Percentiles rank a stretch among this genome's conserved stretches.
Conservation (phyloP, 768 basidiomycete genomes). For the Cyathus striatus region DNA sequence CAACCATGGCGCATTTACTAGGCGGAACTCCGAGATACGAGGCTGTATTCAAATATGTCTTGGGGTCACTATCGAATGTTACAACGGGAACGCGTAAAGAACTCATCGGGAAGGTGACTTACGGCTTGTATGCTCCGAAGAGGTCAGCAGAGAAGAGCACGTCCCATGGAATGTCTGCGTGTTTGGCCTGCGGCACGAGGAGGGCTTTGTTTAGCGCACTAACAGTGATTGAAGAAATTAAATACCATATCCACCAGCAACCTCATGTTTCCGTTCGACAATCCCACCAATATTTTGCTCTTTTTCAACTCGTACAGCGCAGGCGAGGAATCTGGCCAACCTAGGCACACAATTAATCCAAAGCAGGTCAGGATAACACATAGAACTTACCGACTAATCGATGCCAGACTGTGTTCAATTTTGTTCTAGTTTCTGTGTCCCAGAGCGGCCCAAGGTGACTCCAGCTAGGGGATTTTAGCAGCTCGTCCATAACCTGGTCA, state of each 20-base stretch:
- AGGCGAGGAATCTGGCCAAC: slow-evolving; percentile 49
- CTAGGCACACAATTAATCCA: slow-evolving; percentile 20
- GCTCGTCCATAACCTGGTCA: slow-evolving; percentile 53
- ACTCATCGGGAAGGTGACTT: slow-evolving; percentile 12
- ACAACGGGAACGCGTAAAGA: neutral
- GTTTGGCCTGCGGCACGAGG: slow-evolving; percentile 43
- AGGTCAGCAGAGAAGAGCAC: slow-evolving; percentile 55
- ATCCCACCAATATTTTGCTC: slow-evolving; percentile 39
- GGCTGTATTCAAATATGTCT: slow-evolving; percentile 44
- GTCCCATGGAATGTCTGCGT: slow-evolving; percentile 61
- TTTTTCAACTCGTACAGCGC: slow-evolving; percentile 50
- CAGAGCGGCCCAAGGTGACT: slow-evolving; percentile 37
- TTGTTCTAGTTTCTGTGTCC: slow-evolving; percentile 34
- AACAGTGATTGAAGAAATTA: neutral
- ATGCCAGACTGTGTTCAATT: slow-evolving; percentile 56
- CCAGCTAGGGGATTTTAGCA: slow-evolving; percentile 50
- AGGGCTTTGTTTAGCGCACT: neutral
- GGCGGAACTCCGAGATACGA: slow-evolving; percentile 46
- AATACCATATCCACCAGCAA: slow-evolving; percentile 58
- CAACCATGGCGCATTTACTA: slow-evolving; percentile 55
- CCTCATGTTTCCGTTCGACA: slow-evolving; percentile 64
- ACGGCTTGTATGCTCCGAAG: slow-evolving; percentile 65
- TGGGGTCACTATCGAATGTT: slow-evolving; percentile 46
- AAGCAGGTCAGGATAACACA: neutral
- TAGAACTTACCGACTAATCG: slow-evolving; percentile 44